phyloP scores from a whole-genome alignment of 2,329 filamentous ascomycete species.

The Hymenoscyphus occultus region DNA sequence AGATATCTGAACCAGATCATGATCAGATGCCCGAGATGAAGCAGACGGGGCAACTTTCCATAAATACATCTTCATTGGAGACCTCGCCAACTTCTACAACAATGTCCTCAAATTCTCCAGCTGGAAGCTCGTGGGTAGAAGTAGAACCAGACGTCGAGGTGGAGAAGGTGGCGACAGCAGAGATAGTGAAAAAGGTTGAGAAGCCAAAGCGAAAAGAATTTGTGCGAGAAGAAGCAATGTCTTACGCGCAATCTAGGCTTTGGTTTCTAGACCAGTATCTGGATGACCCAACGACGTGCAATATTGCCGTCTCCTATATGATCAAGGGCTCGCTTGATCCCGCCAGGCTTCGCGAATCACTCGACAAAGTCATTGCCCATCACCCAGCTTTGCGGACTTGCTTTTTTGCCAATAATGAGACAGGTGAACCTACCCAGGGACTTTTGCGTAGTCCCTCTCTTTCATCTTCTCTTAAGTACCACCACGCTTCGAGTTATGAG shows the following conservation, averaged over 20 bases:
- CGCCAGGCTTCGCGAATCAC: constrained; percentile 35
- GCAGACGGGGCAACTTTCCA: no score
- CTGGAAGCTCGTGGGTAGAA: no score
- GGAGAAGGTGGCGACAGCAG: no score
- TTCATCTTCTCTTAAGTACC: neutral
- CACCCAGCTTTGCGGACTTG: constrained; percentile 39
- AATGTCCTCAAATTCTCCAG: no score
- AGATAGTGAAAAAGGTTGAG: no score
- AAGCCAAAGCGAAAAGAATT: no score
- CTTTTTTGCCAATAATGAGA: neutral
- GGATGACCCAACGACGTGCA: constrained; percentile 41
- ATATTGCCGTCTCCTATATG: constrained; percentile 37
- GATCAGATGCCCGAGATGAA: constrained; percentile 39
- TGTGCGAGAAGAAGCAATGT: constrained; percentile 29
- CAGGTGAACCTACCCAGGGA: neutral
- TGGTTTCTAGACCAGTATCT: constrained; percentile 40
- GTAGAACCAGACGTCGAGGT: no score
- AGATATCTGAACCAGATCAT: neutral
- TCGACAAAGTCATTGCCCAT: constrained; percentile 32
- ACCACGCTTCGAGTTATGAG: neutral
- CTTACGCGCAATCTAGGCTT: constrained; percentile 42
- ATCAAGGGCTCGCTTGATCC: constrained; percentile 38
- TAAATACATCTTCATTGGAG: no score
- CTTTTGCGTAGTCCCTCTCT: neutral
- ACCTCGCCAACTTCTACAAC: constrained; percentile 15